Conservation (phyloP, 176 grass and related monocot genomes). For the Puya raimondii region DNA sequence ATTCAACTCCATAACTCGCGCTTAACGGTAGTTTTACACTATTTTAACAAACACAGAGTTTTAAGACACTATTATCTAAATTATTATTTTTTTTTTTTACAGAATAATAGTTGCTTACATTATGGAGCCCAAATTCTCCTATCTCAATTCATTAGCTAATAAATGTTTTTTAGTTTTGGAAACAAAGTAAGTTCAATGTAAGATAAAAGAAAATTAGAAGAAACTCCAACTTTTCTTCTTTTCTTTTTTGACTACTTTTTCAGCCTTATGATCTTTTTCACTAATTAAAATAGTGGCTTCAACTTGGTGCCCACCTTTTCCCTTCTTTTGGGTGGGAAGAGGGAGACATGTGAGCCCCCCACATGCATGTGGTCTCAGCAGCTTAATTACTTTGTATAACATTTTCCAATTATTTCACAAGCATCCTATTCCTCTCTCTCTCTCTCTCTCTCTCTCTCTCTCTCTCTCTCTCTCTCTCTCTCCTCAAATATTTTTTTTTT, state of each 20-base stretch:
- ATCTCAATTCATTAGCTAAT: too few relatives aligned
- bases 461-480: too few relatives aligned
- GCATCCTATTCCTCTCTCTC: background rate
- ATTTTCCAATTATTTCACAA: background rate
- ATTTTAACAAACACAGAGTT: too few relatives aligned
- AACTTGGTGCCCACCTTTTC: background rate
- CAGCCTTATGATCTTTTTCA: background rate
- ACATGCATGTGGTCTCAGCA: background rate
- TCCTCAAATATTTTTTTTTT: too few relatives aligned
- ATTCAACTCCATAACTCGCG: too few relatives aligned
- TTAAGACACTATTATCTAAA: too few relatives aligned
- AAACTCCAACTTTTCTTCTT: background rate
- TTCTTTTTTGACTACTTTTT: background rate
- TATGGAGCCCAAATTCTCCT: too few relatives aligned
- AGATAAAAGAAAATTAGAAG: background rate
- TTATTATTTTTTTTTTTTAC: too few relatives aligned
- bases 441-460: slow-evolving; percentile 1
- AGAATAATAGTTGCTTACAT: too few relatives aligned
- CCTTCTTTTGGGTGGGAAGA: background rate
- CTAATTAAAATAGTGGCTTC: background rate
- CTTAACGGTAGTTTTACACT: too few relatives aligned
- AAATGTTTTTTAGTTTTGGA: too few relatives aligned
- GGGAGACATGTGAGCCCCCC: slow-evolving; percentile 2
- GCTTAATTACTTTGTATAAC: background rate
- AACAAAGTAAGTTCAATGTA: background rate